Base-by-base conservation (phyloP, 176 grass and related monocot genomes). In the Oryza officinalis region DNA sequence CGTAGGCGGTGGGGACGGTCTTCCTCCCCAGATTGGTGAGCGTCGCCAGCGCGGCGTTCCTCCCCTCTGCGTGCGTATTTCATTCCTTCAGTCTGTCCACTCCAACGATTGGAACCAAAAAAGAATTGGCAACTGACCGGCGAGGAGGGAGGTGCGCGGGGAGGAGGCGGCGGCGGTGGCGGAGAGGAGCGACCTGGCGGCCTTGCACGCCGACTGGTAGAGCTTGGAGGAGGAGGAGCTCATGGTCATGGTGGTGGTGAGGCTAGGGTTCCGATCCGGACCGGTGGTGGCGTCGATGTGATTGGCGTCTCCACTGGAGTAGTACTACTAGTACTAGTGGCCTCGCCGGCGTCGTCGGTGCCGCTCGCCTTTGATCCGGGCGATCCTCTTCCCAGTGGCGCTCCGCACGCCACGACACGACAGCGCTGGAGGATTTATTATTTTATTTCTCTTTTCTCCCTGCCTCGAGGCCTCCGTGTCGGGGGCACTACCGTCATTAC, bases 11-110 rank as follows among this genome's bases (percentile, higher is more conserved):
- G 74, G 86, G 81, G 27, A 81, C 45, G 20, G 82, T 72, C 64
- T 78, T 90, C 88, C 96, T 87, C 85, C 85, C 76, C 13, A 89
- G 33, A 37, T 76, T 89, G 75, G 86, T 71, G 77, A 94, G 25
- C 10, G 89, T 68, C 30, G 90, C 96, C 40, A 85, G 80, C 1
- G 90, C 92, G 18, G 89, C 90, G 73, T 63, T 86, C 65, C 89
- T 78, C 59, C 96, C 89, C 81, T 93, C 87, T 91, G 80, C 43
- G 76, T 52, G 15, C 13, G 13, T n/a, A 10, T 4, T 50, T 50
- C 46, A 50, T 50, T 44, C 11, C 11, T 44, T 50, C 46, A 15
- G 2, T 15, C 41, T 44, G 41, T 10, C 30, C 30, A 4, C 3
- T 32, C 32, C 32, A 32, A 32, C 32, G 32, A 32, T 32, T 32